phyloP scores from a whole-genome alignment of 2,329 filamentous ascomycete species.

The Elsinoe perseae region DNA sequence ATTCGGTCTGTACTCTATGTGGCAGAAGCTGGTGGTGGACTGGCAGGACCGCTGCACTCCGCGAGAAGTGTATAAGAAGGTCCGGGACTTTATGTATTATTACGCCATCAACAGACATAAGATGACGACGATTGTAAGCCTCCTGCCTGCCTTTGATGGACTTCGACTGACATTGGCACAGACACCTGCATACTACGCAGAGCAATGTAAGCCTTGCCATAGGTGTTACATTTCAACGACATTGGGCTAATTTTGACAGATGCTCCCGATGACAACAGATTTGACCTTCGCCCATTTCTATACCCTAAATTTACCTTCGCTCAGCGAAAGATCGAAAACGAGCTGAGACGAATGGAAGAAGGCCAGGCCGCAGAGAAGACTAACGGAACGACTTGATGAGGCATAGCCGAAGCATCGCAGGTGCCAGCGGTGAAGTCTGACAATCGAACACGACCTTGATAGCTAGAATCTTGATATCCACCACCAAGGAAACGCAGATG shows the following conservation, averaged over 20 bases:
- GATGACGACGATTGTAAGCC: constrained; percentile 44
- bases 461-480: too few relatives aligned
- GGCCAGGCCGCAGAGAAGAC: constrained; percentile 20
- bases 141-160: constrained; percentile 38
- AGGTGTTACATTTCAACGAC: not conserved
- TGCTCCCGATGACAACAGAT: constrained; percentile 43
- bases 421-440: too few relatives aligned
- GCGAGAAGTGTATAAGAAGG: constrained; percentile 34
- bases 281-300: constrained; percentile 48
- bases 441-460: too few relatives aligned
- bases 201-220: constrained; percentile 16
- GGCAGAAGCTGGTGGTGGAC: constrained; percentile 44
- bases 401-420: too few relatives aligned
- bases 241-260: constrained; percentile 8
- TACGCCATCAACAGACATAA: constrained; percentile 61
- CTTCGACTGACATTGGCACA: not conserved
- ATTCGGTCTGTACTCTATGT: constrained; percentile 49
- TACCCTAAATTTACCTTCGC: constrained; percentile 44
- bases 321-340: constrained; percentile 43
- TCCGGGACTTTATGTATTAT: constrained; percentile 43
- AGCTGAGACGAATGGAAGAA: constrained; percentile 38
- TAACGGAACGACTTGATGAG: not conserved
- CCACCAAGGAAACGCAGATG: too few relatives aligned
- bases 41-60: constrained; percentile 37
- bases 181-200: constrained; percentile 21